Percentiles rank a stretch among this genome's conserved stretches.
Evolutionary conservation across 805 yeast genomes (phyloP).

Genomic region (Candida coleopterorum): DNA sequence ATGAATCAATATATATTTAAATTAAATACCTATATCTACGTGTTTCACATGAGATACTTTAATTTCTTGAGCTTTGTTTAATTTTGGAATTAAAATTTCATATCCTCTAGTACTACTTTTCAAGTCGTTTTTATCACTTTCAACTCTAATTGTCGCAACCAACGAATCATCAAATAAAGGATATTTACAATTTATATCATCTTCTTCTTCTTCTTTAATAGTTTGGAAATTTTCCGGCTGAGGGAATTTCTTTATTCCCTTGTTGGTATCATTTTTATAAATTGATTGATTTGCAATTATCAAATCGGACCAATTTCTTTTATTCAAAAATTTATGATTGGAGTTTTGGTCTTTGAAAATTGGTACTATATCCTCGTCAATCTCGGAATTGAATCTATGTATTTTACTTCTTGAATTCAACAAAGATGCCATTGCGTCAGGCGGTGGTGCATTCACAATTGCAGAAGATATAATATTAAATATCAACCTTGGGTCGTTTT

Average conservation of each 20-base stretch:
- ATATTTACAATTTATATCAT: constrained; percentile 41
- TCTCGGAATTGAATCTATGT: constrained; percentile 60
- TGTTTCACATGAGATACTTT: constrained; percentile 32
- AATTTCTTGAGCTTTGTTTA: constrained; percentile 31
- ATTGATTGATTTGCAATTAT: constrained; percentile 43
- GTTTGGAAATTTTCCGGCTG: constrained; percentile 25
- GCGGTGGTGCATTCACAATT: constrained; percentile 89
- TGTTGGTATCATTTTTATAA: constrained; percentile 18
- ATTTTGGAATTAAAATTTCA: constrained; percentile 65
- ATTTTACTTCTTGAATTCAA: constrained; percentile 61
- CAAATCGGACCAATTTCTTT: constrained; percentile 70
- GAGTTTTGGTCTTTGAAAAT: constrained; percentile 42
- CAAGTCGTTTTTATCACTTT: constrained; percentile 47
- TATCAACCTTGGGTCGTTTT: constrained; percentile 68
- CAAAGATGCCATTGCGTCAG: constrained; percentile 74
- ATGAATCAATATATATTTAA: too few species aligned
- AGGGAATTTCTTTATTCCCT: constrained; percentile 30
- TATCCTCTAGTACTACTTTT: constrained; percentile 58
- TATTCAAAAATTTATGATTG: constrained; percentile 52
- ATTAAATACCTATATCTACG: too few species aligned
- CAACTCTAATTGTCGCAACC: constrained; percentile 70
- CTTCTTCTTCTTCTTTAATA: constrained; percentile 12
- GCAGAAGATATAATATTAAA: constrained; percentile 88
- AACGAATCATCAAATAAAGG: constrained; percentile 55
- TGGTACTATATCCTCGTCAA: constrained; percentile 81